These are phyloP conservation scores for Amanita inopinata DNA, from an alignment of 768 basidiomycete species.

Conservation along the genomic window DNA sequence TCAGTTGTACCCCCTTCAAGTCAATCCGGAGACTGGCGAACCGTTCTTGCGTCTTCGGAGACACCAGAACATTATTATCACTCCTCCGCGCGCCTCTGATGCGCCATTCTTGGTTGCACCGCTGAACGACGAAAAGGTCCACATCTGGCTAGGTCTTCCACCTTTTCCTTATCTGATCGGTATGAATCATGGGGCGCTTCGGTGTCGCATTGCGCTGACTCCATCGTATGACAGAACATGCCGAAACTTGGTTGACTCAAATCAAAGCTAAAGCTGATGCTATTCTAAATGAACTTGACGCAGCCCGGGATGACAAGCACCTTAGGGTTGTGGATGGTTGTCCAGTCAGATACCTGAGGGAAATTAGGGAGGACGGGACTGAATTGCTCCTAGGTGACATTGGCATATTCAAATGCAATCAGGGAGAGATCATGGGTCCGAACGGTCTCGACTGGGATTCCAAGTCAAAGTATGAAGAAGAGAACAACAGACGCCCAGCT, in stretches of 20 bases:
- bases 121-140: conserved; percentile 38
- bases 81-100: conserved; percentile 40
- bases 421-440: conserved; percentile 20
- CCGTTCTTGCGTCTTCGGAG: conserved; percentile 42
- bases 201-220: background rate
- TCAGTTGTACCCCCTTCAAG: conserved; percentile 30
- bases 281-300: conserved; percentile 19
- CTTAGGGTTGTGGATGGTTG: conserved; percentile 26
- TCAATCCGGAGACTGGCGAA: conserved; percentile 34
- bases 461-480: conserved; percentile 21
- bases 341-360: conserved; percentile 42
- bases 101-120: conserved; percentile 22
- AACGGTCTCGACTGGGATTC: conserved; percentile 26
- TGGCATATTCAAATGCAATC: conserved; percentile 21
- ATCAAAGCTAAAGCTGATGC: conserved; percentile 19
- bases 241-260: conserved; percentile 15
- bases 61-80: conserved; percentile 45
- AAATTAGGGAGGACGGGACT: conserved; percentile 41
- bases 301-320: conserved; percentile 14
- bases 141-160: conserved; percentile 31
- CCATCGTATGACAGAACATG: conserved; percentile 17
- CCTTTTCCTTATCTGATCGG: conserved; percentile 40
- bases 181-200: conserved; percentile 9
- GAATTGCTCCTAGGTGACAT: conserved; percentile 43
- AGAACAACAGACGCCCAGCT: conserved; percentile 28